Base-by-base conservation (phyloP, 2,329 filamentous ascomycete species). In the Colletotrichum agaves region DNA sequence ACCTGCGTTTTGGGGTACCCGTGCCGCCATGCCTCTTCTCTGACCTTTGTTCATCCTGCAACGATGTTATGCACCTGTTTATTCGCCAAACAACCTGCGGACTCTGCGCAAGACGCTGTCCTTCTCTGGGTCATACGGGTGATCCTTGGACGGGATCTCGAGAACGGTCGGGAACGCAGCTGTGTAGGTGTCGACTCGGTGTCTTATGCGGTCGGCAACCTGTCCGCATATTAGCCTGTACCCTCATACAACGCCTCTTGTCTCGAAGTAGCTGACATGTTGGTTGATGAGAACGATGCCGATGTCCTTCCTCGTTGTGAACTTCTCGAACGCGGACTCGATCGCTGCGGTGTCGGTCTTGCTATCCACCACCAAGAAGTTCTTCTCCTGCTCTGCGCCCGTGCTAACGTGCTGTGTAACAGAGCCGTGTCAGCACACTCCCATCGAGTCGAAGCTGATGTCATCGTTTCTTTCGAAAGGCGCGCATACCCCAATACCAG, bases 51-150 rank as follows among this genome's bases (percentile, higher is more conserved):
- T 17, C 13, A 5, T n/a, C 2, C 10, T n/a, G 7, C 12, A 7
- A 27, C 23, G 7, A 46, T 21, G 11, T 21, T 15, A 5, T 11
- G 59, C 39, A 52, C 2, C n/a, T 11, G 19, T 71, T 78, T 88
- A 94, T 83, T 94, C 88, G 73, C 88, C 88, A 81, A 90, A 90
- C 63, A 89, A 72, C 67, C 86, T 83, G 69, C 86, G 83, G 50
- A 99, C 96, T 72, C 96, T 88, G 82, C 94, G 92, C 81, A 99
- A 80, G 47, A 99, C 95, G 77, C 95, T 98, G 80, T 99, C 96
- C 85, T 99, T 99, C 82, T 99, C 96, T 0, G 96, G 96, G 75
- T 99, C 95, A 77, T 99, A 99, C 2, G 96, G 96, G 79, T 99
- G 96, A 79, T 99, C 96, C 85, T 99, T 99, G 82, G 93, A 97